These are phyloP conservation scores for Blastomyces parvus DNA, from an alignment of 2,329 filamentous ascomycete genomes.

Conservation along the genomic window DNA sequence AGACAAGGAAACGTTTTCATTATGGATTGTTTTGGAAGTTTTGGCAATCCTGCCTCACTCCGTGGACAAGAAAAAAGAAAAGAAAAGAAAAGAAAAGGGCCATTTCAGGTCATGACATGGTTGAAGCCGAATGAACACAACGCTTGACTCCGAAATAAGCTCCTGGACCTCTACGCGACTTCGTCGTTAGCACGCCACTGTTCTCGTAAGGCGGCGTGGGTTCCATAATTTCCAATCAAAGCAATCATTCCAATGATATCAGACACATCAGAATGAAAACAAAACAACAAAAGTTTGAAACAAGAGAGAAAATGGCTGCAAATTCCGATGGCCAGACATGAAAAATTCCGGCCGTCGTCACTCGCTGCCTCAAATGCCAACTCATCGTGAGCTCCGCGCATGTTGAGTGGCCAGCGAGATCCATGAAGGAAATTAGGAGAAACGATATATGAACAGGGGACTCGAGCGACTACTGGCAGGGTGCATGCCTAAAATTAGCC, in stretches of 20 bases:
- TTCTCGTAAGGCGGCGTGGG: not conserved
- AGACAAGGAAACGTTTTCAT: not conserved
- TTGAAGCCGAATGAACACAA: not conserved
- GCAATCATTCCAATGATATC: not conserved
- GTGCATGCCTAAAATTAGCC: conserved; percentile 2
- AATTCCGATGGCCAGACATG: not conserved
- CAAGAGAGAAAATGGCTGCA: not conserved
- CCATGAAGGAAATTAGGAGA: not conserved
- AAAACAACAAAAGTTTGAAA: not conserved
- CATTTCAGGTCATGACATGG: not conserved
- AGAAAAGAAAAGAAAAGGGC: not conserved
- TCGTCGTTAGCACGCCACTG: not conserved
- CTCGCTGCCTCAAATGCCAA: not conserved
- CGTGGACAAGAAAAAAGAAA: not conserved
- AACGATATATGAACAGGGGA: not conserved
- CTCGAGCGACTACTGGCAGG: not conserved
- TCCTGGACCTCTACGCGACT: not conserved
- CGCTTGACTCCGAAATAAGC: not conserved
- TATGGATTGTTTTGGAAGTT: not conserved
- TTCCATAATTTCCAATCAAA: not conserved
- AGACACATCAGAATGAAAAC: not conserved
- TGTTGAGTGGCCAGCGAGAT: not conserved
- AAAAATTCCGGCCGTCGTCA: not conserved
- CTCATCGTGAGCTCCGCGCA: not conserved
- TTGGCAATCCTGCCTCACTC: not conserved